These are phyloP conservation scores for Spathaspora arborariae DNA, from an alignment of 805 yeast genomes.

Conservation along the genomic window DNA sequence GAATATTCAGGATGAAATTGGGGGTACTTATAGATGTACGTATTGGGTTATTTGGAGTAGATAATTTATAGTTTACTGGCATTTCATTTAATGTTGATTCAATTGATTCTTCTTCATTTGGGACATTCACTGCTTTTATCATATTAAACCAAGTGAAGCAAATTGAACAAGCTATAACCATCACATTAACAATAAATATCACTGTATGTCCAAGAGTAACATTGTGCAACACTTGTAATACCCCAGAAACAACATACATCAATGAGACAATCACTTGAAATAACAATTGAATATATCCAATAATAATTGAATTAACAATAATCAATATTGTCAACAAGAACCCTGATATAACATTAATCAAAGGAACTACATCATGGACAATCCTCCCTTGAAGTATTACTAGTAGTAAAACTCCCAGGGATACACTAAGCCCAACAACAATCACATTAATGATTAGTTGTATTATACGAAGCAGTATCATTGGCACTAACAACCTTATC, in stretches of 20 bases:
- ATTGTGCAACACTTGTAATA: conserved; percentile 1
- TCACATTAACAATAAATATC: conserved; percentile 9
- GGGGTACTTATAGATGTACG: neutral
- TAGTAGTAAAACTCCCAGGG: conserved; percentile 3
- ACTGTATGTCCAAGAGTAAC: neutral
- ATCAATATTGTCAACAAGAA: conserved; percentile 3
- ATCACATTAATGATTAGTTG: conserved; percentile 1
- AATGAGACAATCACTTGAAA: conserved; percentile 6
- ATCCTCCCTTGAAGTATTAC: neutral
- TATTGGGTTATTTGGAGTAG: neutral
- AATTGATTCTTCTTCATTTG: neutral
- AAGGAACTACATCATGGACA: neutral
- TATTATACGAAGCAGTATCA: conserved; percentile 5
- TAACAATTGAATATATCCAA: conserved; percentile 4
- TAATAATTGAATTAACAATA: conserved; percentile 4
- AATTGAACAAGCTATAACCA: conserved; percentile 9
- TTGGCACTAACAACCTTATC: too few relatives aligned
- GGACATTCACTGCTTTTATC: neutral
- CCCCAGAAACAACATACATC: conserved; percentile 11
- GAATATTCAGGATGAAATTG: neutral
- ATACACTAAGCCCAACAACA: conserved; percentile 1
- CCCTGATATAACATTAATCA: conserved; percentile 6
- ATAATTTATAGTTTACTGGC: neutral
- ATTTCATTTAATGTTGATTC: neutral
- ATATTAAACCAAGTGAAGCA: neutral